Conservation (phyloP, 345 rosid genomes). For the Cochlearia excelsa region DNA sequence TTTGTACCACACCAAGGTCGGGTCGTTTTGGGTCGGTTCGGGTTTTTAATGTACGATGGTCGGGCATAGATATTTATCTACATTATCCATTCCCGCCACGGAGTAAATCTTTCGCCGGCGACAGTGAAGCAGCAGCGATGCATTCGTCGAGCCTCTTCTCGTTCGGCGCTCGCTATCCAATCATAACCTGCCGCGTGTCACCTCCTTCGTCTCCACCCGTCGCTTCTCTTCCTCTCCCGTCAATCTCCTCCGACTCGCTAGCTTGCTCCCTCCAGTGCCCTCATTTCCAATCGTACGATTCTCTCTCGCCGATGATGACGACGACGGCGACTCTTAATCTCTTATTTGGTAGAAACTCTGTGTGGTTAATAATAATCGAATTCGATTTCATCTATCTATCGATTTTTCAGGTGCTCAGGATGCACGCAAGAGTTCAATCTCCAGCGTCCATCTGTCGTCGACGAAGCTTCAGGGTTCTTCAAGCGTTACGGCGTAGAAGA, state of each 20-base stretch:
- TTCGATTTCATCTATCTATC: neutral
- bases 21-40: no score
- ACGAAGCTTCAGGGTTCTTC: conserved; percentile 72
- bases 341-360: neutral
- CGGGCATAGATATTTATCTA: conserved; percentile 14
- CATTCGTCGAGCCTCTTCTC: conserved; percentile 45
- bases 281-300: conserved; percentile 71
- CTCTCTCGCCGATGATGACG: neutral
- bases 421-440: conserved; percentile 86
- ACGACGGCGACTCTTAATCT: neutral
- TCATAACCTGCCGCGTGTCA: conserved; percentile 51
- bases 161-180: conserved; percentile 41
- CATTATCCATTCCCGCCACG: conserved; percentile 55
- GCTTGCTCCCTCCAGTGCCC: conserved; percentile 74
- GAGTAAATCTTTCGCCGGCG: conserved; percentile 18
- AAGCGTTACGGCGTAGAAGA: conserved; percentile 60
- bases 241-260: conserved; percentile 38
- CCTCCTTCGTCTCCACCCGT: conserved; percentile 23
- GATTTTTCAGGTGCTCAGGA: conserved; percentile 72
- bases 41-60: neutral
- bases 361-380: no score
- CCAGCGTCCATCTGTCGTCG: conserved; percentile 64
- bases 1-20: no score
- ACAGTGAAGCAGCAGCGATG: conserved; percentile 35
- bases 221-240: conserved; percentile 23